A percentile compares a stretch with the other conserved stretches of the same genome.
These are phyloP conservation scores for Epicoccum nigrum DNA, from an alignment of 2,329 filamentous ascomycete genomes.

Conservation along the genomic window DNA sequence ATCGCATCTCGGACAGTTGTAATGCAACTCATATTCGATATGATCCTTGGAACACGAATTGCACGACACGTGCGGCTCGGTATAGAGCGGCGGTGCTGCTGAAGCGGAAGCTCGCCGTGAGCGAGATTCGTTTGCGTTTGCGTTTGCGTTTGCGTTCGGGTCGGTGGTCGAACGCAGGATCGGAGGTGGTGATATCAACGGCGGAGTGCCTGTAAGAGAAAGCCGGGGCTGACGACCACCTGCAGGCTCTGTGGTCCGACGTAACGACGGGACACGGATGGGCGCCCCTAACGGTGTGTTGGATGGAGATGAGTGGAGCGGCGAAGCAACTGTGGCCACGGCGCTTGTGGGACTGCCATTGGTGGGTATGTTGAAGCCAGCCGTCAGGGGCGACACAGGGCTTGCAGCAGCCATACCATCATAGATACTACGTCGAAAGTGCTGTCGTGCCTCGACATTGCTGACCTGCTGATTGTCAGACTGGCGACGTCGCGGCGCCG, in stretches of 20 bases:
- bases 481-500: slow-evolving; percentile 45
- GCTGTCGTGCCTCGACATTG: slow-evolving; percentile 47
- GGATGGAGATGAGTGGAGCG: slow-evolving; percentile 24
- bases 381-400: slow-evolving; percentile 37
- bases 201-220: slow-evolving; percentile 37
- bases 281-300: slow-evolving; percentile 24
- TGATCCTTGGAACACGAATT: slow-evolving; percentile 70
- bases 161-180: slow-evolving; percentile 42
- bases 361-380: slow-evolving; percentile 34
- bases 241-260: slow-evolving; percentile 41
- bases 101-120: slow-evolving; percentile 25
- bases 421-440: slow-evolving; percentile 40
- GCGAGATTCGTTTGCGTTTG: slow-evolving; percentile 22
- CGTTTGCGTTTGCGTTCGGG: slow-evolving; percentile 23
- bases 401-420: slow-evolving; percentile 31
- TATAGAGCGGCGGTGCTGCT: slow-evolving; percentile 53
- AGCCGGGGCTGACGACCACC: slow-evolving; percentile 28
- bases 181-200: slow-evolving; percentile 26
- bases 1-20: slow-evolving; percentile 76
- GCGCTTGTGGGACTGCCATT: slow-evolving; percentile 38
- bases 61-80: slow-evolving; percentile 77
- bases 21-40: slow-evolving; percentile 87
- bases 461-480: slow-evolving; percentile 54
- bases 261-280: slow-evolving; percentile 29
- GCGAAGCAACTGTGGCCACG: slow-evolving; percentile 31